These are phyloP conservation scores for Magnolia kwangsiensis DNA, from an alignment of 164 flowering plant species.

Conservation along the genomic window DNA sequence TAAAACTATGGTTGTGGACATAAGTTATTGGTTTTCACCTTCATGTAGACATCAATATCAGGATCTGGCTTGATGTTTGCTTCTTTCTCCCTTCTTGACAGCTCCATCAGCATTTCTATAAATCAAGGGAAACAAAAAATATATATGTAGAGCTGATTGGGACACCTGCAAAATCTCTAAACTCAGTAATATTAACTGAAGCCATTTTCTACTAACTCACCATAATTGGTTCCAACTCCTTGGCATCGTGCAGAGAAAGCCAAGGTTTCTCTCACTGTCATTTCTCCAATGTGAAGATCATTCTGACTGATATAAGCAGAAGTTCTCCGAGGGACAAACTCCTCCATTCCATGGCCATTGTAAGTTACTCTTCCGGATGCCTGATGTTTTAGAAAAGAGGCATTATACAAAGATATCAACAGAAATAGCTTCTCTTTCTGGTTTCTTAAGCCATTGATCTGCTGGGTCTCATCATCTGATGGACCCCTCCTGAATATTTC, in stretches of 20 bases:
- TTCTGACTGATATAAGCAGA: constrained; percentile 65
- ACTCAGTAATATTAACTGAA: background rate
- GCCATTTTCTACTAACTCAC: constrained; percentile 18
- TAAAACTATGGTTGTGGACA: background rate
- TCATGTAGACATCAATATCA: constrained; percentile 72
- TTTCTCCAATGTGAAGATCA: constrained; percentile 58
- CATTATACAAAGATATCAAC: background rate
- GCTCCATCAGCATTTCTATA: constrained; percentile 63
- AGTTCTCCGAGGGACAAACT: constrained; percentile 65
- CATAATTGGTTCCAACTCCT: constrained; percentile 52
- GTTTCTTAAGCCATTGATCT: background rate
- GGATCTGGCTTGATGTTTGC: constrained; percentile 69
- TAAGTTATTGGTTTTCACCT: constrained; percentile 31
- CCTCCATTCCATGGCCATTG: constrained; percentile 65
- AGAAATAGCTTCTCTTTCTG: background rate
- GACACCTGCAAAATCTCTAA: background rate
- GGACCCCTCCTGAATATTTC: background rate
- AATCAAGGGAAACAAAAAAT: background rate
- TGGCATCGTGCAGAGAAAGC: constrained; percentile 66
- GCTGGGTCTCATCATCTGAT: background rate
- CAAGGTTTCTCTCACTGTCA: constrained; percentile 58
- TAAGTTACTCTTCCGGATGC: constrained; percentile 54
- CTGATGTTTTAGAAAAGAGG: constrained; percentile 20
- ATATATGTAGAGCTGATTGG: background rate
- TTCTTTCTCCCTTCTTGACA: constrained; percentile 63